Percentiles rank a stretch among this genome's conserved stretches.
Evolutionary conservation across 305 asterid genomes (phyloP).

Genomic region (Petunia hybrid): DNA sequence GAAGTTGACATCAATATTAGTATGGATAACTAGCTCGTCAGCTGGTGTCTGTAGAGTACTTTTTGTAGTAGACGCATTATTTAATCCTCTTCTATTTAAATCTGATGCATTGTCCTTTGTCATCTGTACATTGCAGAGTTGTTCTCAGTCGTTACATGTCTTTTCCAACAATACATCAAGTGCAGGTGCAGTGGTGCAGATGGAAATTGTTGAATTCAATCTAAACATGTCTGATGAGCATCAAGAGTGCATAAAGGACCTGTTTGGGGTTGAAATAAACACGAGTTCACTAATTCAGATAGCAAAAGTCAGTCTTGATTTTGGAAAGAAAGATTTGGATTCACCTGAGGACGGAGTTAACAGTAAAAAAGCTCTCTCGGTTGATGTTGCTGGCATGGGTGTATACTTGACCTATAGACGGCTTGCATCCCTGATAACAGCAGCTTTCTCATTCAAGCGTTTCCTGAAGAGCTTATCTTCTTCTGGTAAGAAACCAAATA

Average conservation of each 20-base stretch:
- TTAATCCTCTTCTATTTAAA: conserved; percentile 4
- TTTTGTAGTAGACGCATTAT: neutral
- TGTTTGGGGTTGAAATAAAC: conserved; percentile 83
- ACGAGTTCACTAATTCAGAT: conserved; percentile 82
- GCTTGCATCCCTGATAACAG: conserved; percentile 80
- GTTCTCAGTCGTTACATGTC: conserved; percentile 86
- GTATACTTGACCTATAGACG: conserved; percentile 84
- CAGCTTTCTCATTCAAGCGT: conserved; percentile 78
- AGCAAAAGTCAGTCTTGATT: conserved; percentile 88
- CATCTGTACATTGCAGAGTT: conserved; percentile 67
- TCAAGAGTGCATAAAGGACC: conserved; percentile 91
- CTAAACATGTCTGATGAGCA: conserved; percentile 95
- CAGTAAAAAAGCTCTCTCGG: conserved; percentile 71
- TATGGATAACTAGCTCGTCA: conserved; percentile 11
- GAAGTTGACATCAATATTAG: conserved; percentile 9
- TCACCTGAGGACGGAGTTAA: conserved; percentile 67
- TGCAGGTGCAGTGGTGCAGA: conserved; percentile 70
- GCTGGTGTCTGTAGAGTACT: conserved; percentile 11
- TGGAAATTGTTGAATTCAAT: conserved; percentile 93
- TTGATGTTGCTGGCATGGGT: conserved; percentile 88
- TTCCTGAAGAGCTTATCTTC: conserved; percentile 65
- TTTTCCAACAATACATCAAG: conserved; percentile 88
- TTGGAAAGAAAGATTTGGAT: conserved; percentile 86
- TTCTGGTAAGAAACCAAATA: conserved; percentile 67
- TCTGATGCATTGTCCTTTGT: conserved; percentile 32